These are phyloP conservation scores for Colletotrichum sp. DNA, from an alignment of 2,329 filamentous ascomycete species.

Conservation along the genomic window DNA sequence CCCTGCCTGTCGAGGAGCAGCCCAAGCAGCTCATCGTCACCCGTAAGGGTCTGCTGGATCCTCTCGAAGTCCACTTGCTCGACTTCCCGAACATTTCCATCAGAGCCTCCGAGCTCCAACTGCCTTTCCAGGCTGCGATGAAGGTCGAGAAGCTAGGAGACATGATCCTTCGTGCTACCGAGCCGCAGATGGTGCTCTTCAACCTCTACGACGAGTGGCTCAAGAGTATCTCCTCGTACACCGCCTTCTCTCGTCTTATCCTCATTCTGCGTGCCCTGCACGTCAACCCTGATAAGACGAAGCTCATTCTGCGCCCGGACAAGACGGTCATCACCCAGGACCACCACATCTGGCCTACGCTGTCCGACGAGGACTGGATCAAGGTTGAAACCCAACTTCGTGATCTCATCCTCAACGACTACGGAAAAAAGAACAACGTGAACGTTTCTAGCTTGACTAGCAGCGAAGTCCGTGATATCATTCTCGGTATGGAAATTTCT, in stretches of 20 bases:
- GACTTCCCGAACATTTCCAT: conserved; percentile 99
- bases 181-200: conserved; percentile 99
- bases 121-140: conserved; percentile 99
- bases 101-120: conserved; percentile 91
- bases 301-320: conserved; percentile 91
- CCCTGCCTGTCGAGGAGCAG: conserved; percentile 95
- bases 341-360: conserved; percentile 96
- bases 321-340: conserved; percentile 98
- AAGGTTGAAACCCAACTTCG: conserved; percentile 98
- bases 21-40: conserved; percentile 99
- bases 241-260: conserved; percentile 93
- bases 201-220: conserved; percentile 99
- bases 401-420: conserved; percentile 96
- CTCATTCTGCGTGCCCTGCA: conserved; percentile 93
- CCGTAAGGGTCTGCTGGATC: conserved; percentile 94
- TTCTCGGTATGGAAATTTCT: conserved; percentile 98
- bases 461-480: conserved; percentile 97
- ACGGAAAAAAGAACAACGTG: conserved; percentile 99
- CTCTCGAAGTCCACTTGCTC: conserved; percentile 93
- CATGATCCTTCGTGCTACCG: conserved; percentile 97
- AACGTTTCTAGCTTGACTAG: conserved; percentile 96
- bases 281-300: conserved; percentile 98
- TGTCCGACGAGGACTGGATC: conserved; percentile 97
- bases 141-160: conserved; percentile 99
- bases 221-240: conserved; percentile 98